A percentile compares a stretch with the other conserved stretches of the same genome.
Evolutionary conservation across 169 alveolate species (phyloP).

Genomic region (Plasmodium vivax): DNA sequence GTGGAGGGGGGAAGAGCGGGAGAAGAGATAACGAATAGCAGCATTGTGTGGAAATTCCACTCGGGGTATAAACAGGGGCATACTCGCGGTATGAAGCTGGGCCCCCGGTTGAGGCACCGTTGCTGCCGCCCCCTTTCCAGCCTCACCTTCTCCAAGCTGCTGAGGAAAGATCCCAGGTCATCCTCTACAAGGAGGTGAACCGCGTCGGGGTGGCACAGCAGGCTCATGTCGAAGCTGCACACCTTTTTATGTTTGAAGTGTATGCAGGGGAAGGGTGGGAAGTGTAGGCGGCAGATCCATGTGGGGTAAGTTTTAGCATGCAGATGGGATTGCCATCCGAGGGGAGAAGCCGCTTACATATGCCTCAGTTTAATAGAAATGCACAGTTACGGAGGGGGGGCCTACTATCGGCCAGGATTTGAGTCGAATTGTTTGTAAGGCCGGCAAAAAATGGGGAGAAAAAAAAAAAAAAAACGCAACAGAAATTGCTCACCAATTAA

Average conservation of each 20-base stretch:
- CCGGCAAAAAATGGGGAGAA: background rate
- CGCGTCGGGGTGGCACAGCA: background rate
- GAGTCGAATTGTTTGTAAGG: too few species aligned
- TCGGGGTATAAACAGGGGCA: background rate
- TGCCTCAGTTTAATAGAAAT: background rate
- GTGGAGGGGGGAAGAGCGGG: background rate
- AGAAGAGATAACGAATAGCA: background rate
- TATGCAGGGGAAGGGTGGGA: background rate
- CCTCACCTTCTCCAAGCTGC: slow-evolving; percentile 2
- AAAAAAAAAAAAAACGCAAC: too few species aligned
- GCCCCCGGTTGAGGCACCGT: background rate
- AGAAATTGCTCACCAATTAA: background rate
- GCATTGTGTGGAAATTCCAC: background rate
- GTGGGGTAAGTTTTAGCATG: background rate
- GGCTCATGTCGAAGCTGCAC: background rate
- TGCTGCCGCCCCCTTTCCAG: background rate
- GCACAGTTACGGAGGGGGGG: background rate
- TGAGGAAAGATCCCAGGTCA: background rate
- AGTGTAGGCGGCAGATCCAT: background rate
- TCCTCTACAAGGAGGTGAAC: background rate
- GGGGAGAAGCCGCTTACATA: background rate
- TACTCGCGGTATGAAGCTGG: background rate
- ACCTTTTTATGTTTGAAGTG: background rate
- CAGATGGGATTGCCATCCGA: background rate
- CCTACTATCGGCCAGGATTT: background rate